Evolutionary conservation across 768 basidiomycete species (phyloP), one percentile per base, ranked within the genome.

Genomic region (Kwoniella bestiolae): DNA sequence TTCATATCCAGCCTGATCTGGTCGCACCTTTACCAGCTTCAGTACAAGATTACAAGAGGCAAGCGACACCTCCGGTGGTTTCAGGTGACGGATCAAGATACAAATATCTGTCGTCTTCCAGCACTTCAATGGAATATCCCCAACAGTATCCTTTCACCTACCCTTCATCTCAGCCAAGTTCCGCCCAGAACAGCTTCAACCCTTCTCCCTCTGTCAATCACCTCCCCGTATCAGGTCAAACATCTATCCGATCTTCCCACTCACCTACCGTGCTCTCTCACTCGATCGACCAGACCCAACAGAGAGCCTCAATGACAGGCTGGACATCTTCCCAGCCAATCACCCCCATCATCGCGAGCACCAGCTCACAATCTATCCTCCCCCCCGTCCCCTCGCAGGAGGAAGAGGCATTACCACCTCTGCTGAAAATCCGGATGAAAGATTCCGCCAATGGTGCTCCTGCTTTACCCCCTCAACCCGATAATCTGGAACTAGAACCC

Each of bases 1-100:
- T 60, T 5, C 55, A 67, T 18, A 69, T 72, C 32, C 65, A 65
- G 21, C 71, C 71, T 16, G 71, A 72, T 53, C 57, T 72, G 21
- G 71, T 72, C 11, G 67, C 71, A 3, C 71, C 71, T 29, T 41
- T 62, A 8, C 65, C 67, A 16, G 49, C 55, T 46, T 16, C 44
- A 38, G 45, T 58, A 18, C 44, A 46, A 28, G 12, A 58, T 6
- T 47, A 65, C 23, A 56, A 60, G 32, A 50, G 59, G 11, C 57
- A 29, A 5, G 28, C 14, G 18, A 46, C 16, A 14, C 45, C 44
- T 46, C n/a, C 25, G 9, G 16, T 31, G 0, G 9, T 31, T 6
- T 6, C 6, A 11, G 50, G 50, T 26, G 50, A 26, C n/a, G 50
- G 50, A 12, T 11, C 7, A 31, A 52, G 16, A 31, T 52, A 52